Conservation (phyloP, 108 stramenopile genomes). For the Poteriospumella lacustris region DNA sequence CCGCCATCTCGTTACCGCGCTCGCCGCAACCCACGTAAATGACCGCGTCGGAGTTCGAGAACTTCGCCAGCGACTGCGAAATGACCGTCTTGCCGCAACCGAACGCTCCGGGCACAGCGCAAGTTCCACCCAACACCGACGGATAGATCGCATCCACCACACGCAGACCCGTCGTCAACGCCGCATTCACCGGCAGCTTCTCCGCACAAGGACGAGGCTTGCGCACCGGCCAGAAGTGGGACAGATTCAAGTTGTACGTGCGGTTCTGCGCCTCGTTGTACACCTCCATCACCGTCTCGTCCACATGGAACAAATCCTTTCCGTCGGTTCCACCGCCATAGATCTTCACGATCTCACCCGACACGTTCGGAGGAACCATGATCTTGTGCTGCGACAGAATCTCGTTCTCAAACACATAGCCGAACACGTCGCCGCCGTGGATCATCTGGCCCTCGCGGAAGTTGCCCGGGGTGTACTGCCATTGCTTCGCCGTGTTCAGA, state of each 20-base stretch:
- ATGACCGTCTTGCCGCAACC: slow-evolving; percentile 99
- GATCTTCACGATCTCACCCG: slow-evolving; percentile 88
- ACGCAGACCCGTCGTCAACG: slow-evolving; percentile 96
- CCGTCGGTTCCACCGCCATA: slow-evolving; percentile 87
- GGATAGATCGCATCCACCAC: slow-evolving; percentile 95
- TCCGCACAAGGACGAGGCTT: slow-evolving; percentile 91
- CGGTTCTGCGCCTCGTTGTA: slow-evolving; percentile 76
- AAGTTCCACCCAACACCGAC: slow-evolving; percentile 96
- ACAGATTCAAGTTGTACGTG: slow-evolving; percentile 65
- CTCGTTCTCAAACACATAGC: slow-evolving; percentile 94
- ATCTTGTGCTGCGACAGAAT: slow-evolving; percentile 94
- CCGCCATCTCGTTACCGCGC: slow-evolving; percentile 99
- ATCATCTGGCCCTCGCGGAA: slow-evolving; percentile 88
- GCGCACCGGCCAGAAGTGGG: slow-evolving; percentile 99
- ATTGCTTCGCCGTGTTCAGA: slow-evolving; percentile 74
- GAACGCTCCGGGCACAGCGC: slow-evolving; percentile 98
- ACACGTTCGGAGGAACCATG: slow-evolving; percentile 94
- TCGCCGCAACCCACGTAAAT: slow-evolving; percentile 89
- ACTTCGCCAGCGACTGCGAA: slow-evolving; percentile 96
- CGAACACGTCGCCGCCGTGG: slow-evolving; percentile 76
- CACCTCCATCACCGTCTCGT: slow-evolving; percentile 96
- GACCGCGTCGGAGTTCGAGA: slow-evolving; percentile 89
- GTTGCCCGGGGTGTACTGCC: slow-evolving; percentile 81
- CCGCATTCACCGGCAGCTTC: slow-evolving; percentile 93
- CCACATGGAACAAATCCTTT: slow-evolving; percentile 78